These are phyloP conservation scores for Mortierella sp. DNA, from an alignment of 371 early-diverging fungal species.

Conservation along the genomic window DNA sequence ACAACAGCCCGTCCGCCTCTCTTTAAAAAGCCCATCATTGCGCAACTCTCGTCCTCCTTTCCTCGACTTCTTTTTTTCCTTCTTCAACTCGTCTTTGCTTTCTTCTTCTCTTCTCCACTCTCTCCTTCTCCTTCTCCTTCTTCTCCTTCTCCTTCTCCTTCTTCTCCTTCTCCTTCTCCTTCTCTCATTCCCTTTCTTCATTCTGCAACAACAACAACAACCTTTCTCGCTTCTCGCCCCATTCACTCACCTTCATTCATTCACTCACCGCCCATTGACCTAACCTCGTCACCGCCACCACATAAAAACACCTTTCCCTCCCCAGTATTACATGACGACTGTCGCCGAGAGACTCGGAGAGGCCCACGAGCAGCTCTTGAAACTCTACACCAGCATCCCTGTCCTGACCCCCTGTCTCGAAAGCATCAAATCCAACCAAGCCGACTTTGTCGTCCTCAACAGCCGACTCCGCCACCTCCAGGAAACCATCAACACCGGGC, in stretches of 20 bases:
- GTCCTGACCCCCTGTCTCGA: conserved; percentile 49
- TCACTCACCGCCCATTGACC: background rate
- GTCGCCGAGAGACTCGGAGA: conserved; percentile 41
- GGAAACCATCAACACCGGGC: conserved; percentile 20
- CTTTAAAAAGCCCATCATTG: background rate
- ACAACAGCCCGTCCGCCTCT: background rate
- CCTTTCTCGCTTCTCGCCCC: background rate
- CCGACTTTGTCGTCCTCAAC: conserved; percentile 45
- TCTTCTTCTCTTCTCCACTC: background rate
- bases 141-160: background rate
- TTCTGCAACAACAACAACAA: background rate
- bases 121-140: background rate
- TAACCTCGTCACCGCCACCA: background rate
- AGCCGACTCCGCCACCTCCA: conserved; percentile 40
- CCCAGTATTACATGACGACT: conserved; percentile 35
- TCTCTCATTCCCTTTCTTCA: background rate
- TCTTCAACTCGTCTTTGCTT: background rate
- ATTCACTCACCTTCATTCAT: background rate
- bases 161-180: background rate
- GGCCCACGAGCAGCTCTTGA: conserved; percentile 52
- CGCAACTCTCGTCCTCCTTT: background rate
- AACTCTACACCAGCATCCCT: conserved; percentile 48
- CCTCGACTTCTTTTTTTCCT: too few relatives aligned
- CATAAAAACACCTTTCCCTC: background rate
- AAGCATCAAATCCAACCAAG: conserved; percentile 48